Evolutionary conservation across 441 rosid species (phyloP).

Genomic region (Erodium trifolium): DNA sequence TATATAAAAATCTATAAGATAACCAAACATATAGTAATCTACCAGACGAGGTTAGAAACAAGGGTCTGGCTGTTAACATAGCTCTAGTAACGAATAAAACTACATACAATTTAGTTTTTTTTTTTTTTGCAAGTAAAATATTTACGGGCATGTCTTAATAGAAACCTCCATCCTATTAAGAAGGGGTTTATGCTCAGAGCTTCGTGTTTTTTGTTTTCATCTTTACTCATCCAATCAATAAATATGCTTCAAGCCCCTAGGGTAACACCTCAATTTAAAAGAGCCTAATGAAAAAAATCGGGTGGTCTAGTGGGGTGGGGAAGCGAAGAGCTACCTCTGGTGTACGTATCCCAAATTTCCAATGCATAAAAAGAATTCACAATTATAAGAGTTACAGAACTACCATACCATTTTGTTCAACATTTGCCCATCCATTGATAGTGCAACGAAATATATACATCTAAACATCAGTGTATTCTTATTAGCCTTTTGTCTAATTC

Average conservation of each 20-base stretch:
- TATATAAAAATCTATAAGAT: background rate
- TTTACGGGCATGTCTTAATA: background rate
- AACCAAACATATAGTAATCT: background rate
- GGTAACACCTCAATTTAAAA: background rate
- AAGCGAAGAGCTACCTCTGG: background rate
- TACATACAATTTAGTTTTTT: background rate
- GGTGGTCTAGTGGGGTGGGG: slow-evolving; percentile 1
- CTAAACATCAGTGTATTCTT: background rate
- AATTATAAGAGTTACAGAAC: background rate
- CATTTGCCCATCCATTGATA: background rate
- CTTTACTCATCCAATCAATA: background rate
- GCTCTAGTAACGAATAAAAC: background rate
- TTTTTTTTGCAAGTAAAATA: background rate
- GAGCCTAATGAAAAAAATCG: background rate
- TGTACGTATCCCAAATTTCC: background rate
- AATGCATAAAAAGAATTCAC: background rate
- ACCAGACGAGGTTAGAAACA: background rate
- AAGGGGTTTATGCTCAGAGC: background rate
- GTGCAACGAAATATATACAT: background rate
- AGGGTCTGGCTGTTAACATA: background rate
- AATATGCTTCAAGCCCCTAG: background rate
- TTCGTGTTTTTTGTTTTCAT: background rate
- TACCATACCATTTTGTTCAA: background rate
- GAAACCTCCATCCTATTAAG: background rate
- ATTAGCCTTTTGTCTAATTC: background rate